phyloP scores from a whole-genome alignment of 805 yeast species.

The Clavispora asparagi region DNA sequence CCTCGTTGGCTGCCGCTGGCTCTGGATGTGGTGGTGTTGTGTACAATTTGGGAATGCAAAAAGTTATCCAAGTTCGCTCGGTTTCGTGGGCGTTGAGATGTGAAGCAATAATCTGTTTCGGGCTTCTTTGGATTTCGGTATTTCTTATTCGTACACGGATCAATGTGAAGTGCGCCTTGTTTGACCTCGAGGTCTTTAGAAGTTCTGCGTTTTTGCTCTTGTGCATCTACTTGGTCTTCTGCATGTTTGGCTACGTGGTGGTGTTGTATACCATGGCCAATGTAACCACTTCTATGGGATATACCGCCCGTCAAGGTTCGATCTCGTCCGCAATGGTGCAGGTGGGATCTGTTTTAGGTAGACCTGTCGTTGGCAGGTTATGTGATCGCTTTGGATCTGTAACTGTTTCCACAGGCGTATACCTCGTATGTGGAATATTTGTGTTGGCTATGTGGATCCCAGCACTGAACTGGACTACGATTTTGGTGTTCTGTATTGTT shows the following conservation, averaged over 20 bases:
- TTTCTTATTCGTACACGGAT: slow-evolving; percentile 12
- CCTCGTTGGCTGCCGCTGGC: slow-evolving; percentile 46
- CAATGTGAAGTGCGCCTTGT: slow-evolving; percentile 22
- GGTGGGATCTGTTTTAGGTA: slow-evolving; percentile 49
- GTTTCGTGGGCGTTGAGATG: slow-evolving; percentile 49
- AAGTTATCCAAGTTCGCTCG: slow-evolving; percentile 29
- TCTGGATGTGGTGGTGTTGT: slow-evolving; percentile 50
- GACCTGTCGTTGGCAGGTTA: slow-evolving; percentile 51
- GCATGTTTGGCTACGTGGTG: slow-evolving; percentile 58
- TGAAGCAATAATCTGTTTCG: slow-evolving; percentile 23
- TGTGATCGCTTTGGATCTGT: slow-evolving; percentile 51
- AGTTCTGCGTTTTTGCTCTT: slow-evolving; percentile 41
- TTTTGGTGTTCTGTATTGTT: slow-evolving; percentile 46
- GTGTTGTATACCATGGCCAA: slow-evolving; percentile 56
- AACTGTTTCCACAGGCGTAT: slow-evolving; percentile 31
- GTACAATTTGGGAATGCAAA: slow-evolving; percentile 39
- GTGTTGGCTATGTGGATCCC: slow-evolving; percentile 34
- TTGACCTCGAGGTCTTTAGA: slow-evolving; percentile 36
- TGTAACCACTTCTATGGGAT: slow-evolving; percentile 57
- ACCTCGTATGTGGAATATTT: slow-evolving; percentile 23
- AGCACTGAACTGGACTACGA: slow-evolving; percentile 51
- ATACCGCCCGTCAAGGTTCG: slow-evolving; percentile 49
- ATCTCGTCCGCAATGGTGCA: slow-evolving; percentile 56
- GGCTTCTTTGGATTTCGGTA: slow-evolving; percentile 10
- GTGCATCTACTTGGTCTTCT: slow-evolving; percentile 37